phyloP scores from a whole-genome alignment of 2,329 filamentous ascomycete species.

The Neopestalotiopsis rosae region DNA sequence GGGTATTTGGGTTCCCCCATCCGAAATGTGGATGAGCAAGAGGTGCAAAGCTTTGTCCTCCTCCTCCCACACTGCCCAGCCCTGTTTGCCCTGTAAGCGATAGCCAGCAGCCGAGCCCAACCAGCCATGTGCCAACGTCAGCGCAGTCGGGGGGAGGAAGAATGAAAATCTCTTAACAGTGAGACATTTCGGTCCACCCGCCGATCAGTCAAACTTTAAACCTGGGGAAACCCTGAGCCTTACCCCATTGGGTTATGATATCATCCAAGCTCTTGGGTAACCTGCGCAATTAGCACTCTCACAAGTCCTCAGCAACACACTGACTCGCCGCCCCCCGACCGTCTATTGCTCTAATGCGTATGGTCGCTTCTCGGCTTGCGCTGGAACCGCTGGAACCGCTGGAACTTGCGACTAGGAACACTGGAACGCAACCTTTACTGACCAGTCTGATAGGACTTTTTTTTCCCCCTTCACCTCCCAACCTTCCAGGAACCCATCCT shows the following conservation, averaged over 20 bases:
- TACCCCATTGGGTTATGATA: slow-evolving; percentile 1
- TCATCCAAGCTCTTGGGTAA: not conserved
- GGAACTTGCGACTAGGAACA: no score
- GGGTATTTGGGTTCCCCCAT: not conserved
- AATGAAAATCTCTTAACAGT: not conserved
- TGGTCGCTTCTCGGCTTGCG: no score
- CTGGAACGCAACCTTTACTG: no score
- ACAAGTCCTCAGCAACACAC: not conserved
- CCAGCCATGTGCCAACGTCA: no score
- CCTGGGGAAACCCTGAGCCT: slow-evolving; percentile 1
- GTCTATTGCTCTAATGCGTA: not conserved
- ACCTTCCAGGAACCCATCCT: not conserved
- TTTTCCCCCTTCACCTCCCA: not conserved
- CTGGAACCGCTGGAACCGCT: no score
- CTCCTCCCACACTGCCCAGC: no score
- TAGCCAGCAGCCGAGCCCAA: no score
- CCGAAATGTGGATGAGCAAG: not conserved
- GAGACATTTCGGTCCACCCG: not conserved
- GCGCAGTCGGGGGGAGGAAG: not conserved
- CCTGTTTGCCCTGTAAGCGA: no score
- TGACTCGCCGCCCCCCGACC: not conserved
- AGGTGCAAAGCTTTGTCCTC: no score
- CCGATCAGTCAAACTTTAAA: slow-evolving; percentile 4
- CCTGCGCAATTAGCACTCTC: not conserved
- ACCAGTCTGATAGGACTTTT: not conserved